Base-by-base conservation (phyloP, 148 eudicot species). In the Rhododendron williamsianum region DNA sequence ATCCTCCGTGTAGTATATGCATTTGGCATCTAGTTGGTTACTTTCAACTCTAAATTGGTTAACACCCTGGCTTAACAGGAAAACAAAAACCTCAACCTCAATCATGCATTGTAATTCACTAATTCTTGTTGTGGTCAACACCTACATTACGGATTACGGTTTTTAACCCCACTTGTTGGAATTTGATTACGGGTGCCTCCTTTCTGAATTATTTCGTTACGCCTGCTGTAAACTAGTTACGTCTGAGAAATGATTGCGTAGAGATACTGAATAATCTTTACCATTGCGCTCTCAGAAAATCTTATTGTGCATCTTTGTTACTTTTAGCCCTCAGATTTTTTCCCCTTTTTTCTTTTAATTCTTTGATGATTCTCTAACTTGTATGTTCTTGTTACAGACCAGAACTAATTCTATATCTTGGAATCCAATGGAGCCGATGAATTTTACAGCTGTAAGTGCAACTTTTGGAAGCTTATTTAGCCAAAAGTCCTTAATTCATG, bases 391-490 rank as follows among this genome's bases (percentile, higher is more conserved):
- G 46, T 90, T 84, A 63, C 95, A 97, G 99, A 95, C 95, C 6
- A 97, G 88, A 91, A 90, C 98, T 35, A 97, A 97, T 89, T 92
- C 99, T 65, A 90, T 97, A 80, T 82, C 93, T 71, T 97, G 99
- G 99, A 97, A 97, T 86, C 99, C 99, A 21, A 92, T 92, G 96
- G 99, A 97, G 89, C 96, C 99, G 23, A 92, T 97, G 94, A 97
- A 97, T 91, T 95, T 97, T 87, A 95, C 99, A 82, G 91, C 96
- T 85, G 99, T 97, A 92, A 92, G 99, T 82, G 23, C 85, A 63
- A 78, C 49, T 58, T 8, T 33, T 76, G 10, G 41, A 25, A 81
- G 60, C 56, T 51, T 60, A 51, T 35, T 18, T 81, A n/a, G 23
- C 45, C 23, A 21, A 74, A 35, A 71, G 12, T 81, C 74, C 54